Base-by-base conservation (phyloP, 2,329 filamentous ascomycete species). In the Tolypocladium guangdongense region DNA sequence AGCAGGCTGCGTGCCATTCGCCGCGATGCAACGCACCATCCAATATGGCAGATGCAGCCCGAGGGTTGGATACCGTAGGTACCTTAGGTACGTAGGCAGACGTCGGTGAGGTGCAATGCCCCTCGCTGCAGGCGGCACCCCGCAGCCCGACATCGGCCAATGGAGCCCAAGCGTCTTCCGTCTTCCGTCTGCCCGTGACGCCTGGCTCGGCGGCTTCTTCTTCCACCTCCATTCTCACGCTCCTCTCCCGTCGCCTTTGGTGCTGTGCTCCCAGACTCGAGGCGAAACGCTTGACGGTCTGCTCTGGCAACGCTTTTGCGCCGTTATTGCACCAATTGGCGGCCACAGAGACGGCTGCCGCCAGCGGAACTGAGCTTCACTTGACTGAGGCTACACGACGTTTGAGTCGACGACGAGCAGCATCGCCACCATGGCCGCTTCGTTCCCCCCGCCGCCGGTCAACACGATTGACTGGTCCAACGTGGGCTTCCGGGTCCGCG, bases 381-480 rank as follows among this genome's bases (percentile, higher is more conserved):
- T 10, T 8, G 41, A 20, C 43, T 8, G 41, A 20, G 27, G 30
- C 20, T 20, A 8, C 18, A 32, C 43, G 8, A 20, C 11, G 11
- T 7, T 18, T 33, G 38, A 35, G 36, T 24, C 22, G 38, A n/a
- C n/a, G 20, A 49, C 7, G 18, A n/a, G 24, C 22, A 27, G 4
- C 41, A n/a, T 16, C 52, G 46, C 56, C 35, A 79, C 56, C 32
- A 80, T 80, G 76, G 63, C 75, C 52, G 57, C 74, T 39, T 14
- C 18, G 4, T 92, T 91, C 66, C 90, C 90, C 59, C 89, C 90
- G 33, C 82, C 86, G 12, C 86, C 88, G 4, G 83, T 88, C 61
- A 83, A 82, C 65, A 87, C 86, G 59, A 92, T 95, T 74, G 90
- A 97, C 78, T 97, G 92, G 92, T 82, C 80, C 69, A 87, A 96